Base-by-base conservation (phyloP, 2,329 filamentous ascomycete genomes). In the Aureobasidium sp. region DNA sequence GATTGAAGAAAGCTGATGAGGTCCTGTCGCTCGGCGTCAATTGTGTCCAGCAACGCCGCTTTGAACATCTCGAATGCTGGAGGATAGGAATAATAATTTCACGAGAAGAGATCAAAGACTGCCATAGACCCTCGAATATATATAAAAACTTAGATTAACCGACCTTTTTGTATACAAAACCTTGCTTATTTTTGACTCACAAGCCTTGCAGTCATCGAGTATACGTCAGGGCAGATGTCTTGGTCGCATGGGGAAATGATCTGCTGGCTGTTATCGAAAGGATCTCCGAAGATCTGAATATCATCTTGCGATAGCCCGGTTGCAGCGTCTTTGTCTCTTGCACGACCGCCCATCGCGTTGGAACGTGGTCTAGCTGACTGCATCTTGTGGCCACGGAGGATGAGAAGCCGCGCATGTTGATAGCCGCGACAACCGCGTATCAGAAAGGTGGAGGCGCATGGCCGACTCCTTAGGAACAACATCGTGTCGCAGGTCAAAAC, bases 1-100 rank as follows among this genome's bases (percentile, higher is more conserved):
- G 61, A 47, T 67, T 74, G 72, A 3, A 76, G 68, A 39, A 75
- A 68, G 15, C 61, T 42, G 39, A 73, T 64, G 52, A 73, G 71
- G 11, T 65, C 39, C 1, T 69, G 65, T 25, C 61, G 61, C 17
- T 73, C 69, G 5, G 66, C 58, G 15, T 72, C 65, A 25, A 74
- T 67, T 7, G 66, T 64, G 5, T 64, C 55, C 7, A 72, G 62
- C 17, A 74, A 65, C 12, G 66, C 62, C 48, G 65, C 41, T 58
- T 68, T 70, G 25, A 64, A 62, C 60, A 62, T 62, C 37, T 48
- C 37, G 14, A 22, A 17, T 59, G 56, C 17, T 22, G 22, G 15
- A 8, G 12, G 7, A 59, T 7, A 44, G 17, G 12, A 17, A 42
- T 20, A 12, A 12, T 6, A 31, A 22, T 9, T 15, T 20, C 9